Percentiles rank a stretch among this genome's conserved stretches.
phyloP scores from a whole-genome alignment of 352 stramenopile species.

The Phytophthora vignae region DNA sequence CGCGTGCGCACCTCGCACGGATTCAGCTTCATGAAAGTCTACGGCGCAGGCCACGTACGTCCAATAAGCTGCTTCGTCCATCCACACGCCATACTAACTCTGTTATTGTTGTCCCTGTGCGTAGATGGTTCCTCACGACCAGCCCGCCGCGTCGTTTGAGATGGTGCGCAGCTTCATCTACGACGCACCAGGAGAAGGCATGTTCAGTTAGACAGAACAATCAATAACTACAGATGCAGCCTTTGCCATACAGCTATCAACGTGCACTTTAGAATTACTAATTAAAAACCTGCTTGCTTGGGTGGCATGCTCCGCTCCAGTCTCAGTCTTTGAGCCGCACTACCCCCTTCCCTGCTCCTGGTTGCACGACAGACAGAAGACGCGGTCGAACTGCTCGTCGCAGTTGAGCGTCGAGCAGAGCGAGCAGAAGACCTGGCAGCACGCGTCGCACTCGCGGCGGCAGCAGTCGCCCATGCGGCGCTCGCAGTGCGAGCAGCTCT shows the following conservation, averaged over 20 bases:
- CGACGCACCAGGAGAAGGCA: constrained; percentile 7
- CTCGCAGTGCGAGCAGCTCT: constrained; percentile 74
- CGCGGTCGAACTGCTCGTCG: constrained; percentile 79
- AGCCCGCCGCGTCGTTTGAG: constrained; percentile 56
- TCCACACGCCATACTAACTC: constrained; percentile 1
- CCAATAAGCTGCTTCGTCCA: not conserved
- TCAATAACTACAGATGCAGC: not conserved
- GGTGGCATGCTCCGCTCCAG: not conserved
- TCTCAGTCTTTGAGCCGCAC: not conserved
- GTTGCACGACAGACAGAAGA: constrained; percentile 84
- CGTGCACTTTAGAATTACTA: constrained; percentile 45
- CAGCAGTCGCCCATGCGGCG: constrained; percentile 67
- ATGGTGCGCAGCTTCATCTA: constrained; percentile 63
- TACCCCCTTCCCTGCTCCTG: constrained; percentile 39
- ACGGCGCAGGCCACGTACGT: constrained; percentile 75
- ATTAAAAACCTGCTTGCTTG: constrained; percentile 5
- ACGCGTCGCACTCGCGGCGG: constrained; percentile 62
- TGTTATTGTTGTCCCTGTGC: not conserved
- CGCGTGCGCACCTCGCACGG: constrained; percentile 52
- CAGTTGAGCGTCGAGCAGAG: constrained; percentile 89
- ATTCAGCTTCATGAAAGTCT: constrained; percentile 76
- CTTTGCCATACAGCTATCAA: constrained; percentile 9
- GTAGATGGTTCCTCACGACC: constrained; percentile 84
- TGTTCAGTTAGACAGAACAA: constrained; percentile 47
- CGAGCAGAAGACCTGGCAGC: constrained; percentile 67